Percentiles rank a stretch among this genome's conserved stretches.
These are phyloP conservation scores for Malassezia equina DNA, from an alignment of 1,284 basidiomycete genomes.

Conservation along the genomic window DNA sequence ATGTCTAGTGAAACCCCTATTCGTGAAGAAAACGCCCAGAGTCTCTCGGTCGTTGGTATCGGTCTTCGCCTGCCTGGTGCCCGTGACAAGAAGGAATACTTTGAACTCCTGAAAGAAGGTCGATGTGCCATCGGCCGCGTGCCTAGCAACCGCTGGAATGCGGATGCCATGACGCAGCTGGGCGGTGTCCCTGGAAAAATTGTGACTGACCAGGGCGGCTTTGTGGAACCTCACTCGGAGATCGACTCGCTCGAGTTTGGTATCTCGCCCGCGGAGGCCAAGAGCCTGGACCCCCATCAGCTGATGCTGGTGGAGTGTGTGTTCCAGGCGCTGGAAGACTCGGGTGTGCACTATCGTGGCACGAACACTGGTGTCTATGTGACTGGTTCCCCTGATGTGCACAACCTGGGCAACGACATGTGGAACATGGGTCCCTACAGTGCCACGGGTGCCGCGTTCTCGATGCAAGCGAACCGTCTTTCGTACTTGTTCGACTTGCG, in stretches of 20 bases:
- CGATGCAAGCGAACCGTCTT: conserved; percentile 21
- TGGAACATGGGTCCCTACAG: conserved; percentile 19
- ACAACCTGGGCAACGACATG: conserved; percentile 20
- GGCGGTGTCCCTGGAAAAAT: conserved; percentile 17
- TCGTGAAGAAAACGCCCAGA: conserved; percentile 3
- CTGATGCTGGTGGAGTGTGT: conserved; percentile 14
- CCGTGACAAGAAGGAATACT: conserved; percentile 16
- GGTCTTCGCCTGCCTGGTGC: conserved; percentile 17
- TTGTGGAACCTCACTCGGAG: conserved; percentile 14
- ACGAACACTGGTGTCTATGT: conserved; percentile 21
- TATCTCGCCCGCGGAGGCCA: conserved; percentile 17
- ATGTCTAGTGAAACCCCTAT: neutral
- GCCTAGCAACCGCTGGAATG: conserved; percentile 22
- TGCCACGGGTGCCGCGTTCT: conserved; percentile 17
- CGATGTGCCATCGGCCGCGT: conserved; percentile 10
- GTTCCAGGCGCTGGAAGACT: conserved; percentile 19
- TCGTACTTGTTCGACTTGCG: conserved; percentile 21
- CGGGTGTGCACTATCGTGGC: conserved; percentile 19
- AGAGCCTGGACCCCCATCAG: conserved; percentile 13
- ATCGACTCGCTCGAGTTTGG: conserved; percentile 21
- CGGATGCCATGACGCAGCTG: conserved; percentile 23
- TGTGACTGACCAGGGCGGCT: conserved; percentile 19
- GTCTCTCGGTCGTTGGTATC: conserved; percentile 17
- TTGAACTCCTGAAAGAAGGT: conserved; percentile 18
- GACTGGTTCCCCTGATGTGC: conserved; percentile 16